These are phyloP conservation scores for Marasmius oreades DNA, from an alignment of 1,284 basidiomycete genomes.

Conservation along the genomic window DNA sequence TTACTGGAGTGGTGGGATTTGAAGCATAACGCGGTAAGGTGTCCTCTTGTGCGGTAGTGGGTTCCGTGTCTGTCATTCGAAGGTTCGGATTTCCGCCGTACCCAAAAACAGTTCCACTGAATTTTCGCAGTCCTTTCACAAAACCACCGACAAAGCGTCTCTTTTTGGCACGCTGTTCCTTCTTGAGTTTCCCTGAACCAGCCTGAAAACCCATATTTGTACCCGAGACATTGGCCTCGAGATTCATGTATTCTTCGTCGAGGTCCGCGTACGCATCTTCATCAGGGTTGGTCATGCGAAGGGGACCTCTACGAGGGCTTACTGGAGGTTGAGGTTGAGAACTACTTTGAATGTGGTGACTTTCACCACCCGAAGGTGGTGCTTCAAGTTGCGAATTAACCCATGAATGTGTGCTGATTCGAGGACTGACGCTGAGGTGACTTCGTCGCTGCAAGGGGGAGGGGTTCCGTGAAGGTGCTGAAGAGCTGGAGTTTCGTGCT, in stretches of 20 bases:
- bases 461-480: background rate
- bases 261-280: constrained; percentile 1
- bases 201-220: background rate
- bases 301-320: background rate
- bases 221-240: constrained; percentile 1
- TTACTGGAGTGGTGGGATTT: background rate
- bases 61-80: background rate
- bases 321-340: background rate
- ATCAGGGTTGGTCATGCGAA: constrained; percentile 9
- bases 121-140: constrained; percentile 7
- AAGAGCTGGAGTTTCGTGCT: background rate
- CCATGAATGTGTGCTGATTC: background rate
- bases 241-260: constrained; percentile 5
- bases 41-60: background rate
- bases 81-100: background rate
- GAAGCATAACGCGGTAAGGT: constrained; percentile 1
- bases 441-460: background rate
- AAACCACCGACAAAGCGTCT: constrained; percentile 11
- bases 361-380: background rate
- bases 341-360: background rate
- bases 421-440: background rate
- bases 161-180: constrained; percentile 3
- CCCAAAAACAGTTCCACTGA: constrained; percentile 10
- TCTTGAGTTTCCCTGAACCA: constrained; percentile 1
- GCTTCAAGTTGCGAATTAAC: background rate